Conservation (phyloP, 495 filamentous ascomycete species). For the Penicillium cinerascens region DNA sequence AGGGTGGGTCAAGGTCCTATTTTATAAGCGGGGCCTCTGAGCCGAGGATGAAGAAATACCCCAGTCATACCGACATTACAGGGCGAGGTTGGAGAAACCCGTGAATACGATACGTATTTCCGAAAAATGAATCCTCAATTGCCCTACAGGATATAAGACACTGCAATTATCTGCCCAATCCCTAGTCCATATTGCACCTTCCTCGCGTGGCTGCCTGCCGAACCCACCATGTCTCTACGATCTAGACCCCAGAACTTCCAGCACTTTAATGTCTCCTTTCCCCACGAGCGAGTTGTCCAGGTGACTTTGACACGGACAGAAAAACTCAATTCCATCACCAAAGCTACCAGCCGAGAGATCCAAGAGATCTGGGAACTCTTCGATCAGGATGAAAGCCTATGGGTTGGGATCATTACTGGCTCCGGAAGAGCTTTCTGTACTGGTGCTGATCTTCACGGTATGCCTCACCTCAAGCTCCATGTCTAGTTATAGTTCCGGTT, state of each 20-base stretch:
- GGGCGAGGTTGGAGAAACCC: too few species aligned
- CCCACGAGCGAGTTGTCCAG: constrained; percentile 37
- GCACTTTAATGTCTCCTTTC: constrained; percentile 39
- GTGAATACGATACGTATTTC: too few species aligned
- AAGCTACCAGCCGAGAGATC: constrained; percentile 46
- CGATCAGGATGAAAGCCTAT: constrained; percentile 48
- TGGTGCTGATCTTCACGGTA: constrained; percentile 51
- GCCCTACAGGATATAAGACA: too few species aligned
- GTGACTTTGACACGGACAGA: constrained; percentile 44
- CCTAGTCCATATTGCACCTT: too few species aligned
- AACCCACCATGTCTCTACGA: constrained; percentile 23
- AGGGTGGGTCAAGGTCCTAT: too few species aligned
- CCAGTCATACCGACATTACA: too few species aligned
- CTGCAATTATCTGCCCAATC: too few species aligned
- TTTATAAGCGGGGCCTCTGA: too few species aligned
- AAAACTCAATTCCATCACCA: constrained; percentile 48
- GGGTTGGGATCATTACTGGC: constrained; percentile 55
- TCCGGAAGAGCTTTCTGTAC: constrained; percentile 55
- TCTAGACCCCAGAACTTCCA: constrained; percentile 13
- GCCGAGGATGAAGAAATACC: too few species aligned
- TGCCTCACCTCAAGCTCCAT: not conserved
- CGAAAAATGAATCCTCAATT: too few species aligned
- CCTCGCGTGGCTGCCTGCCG: not conserved
- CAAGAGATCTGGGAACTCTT: constrained; percentile 49
- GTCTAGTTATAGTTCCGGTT: too few species aligned